phyloP scores from a whole-genome alignment of 495 filamentous ascomycete genomes.

The Talaromyces thailandensis region DNA sequence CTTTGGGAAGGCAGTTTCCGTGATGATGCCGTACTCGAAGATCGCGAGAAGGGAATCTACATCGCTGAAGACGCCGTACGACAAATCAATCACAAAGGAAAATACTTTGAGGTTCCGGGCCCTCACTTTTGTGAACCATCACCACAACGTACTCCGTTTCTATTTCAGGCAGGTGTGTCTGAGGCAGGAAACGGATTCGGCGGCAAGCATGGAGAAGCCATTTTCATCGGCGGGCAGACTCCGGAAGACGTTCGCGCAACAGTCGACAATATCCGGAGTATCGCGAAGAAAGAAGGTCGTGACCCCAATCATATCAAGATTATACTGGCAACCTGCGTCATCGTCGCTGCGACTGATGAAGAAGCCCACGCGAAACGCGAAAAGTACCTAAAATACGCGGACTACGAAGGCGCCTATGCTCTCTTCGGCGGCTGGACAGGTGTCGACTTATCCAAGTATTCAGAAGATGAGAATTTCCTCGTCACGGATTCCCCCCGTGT shows the following conservation, averaged over 20 bases:
- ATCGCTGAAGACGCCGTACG: conserved; percentile 40
- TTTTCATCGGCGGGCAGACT: conserved; percentile 42
- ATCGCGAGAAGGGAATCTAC: conserved; percentile 38
- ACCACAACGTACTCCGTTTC: conserved; percentile 48
- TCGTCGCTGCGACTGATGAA: conserved; percentile 45
- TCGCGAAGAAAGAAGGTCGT: conserved; percentile 33
- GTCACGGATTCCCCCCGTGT: conserved; percentile 17
- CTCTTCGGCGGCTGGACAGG: conserved; percentile 58
- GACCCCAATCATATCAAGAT: conserved; percentile 45
- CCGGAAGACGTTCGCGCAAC: conserved; percentile 31
- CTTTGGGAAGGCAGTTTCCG: conserved; percentile 52
- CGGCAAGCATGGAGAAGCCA: conserved; percentile 48
- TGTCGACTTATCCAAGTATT: conserved; percentile 43
- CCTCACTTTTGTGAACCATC: conserved; percentile 48
- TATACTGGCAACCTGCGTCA: conserved; percentile 31
- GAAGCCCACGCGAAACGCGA: conserved; percentile 43
- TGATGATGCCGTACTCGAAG: conserved; percentile 44
- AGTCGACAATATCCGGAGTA: conserved; percentile 41
- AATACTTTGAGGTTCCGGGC: conserved; percentile 47
- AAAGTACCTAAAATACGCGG: conserved; percentile 41
- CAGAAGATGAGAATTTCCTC: conserved; percentile 46
- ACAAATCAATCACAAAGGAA: conserved; percentile 47
- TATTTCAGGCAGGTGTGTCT: conserved; percentile 49
- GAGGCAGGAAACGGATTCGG: conserved; percentile 44
- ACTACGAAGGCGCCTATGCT: conserved; percentile 47